These are phyloP conservation scores for Aspergillus jensenii DNA, from an alignment of 2,329 filamentous ascomycete species.

Conservation along the genomic window DNA sequence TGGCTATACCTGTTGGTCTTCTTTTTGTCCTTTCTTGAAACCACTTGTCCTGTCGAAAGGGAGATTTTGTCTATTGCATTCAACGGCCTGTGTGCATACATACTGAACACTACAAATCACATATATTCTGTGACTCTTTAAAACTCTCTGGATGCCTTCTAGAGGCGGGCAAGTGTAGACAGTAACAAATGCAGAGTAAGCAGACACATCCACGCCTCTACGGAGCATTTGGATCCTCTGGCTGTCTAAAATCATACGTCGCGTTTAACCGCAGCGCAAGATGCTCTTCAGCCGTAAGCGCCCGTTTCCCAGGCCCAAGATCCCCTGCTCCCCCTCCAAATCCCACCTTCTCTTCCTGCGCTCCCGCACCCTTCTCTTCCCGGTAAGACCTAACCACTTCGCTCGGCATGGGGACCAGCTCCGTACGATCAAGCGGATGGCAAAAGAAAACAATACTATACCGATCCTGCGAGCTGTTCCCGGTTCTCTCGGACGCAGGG, in stretches of 20 bases:
- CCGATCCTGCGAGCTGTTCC: conserved; percentile 47
- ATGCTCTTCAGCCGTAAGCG: conserved; percentile 60
- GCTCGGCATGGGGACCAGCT: conserved; percentile 58
- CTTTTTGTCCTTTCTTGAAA: conserved; percentile 6
- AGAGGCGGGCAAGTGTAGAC: background rate
- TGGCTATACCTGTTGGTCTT: conserved; percentile 14
- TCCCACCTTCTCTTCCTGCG: conserved; percentile 39
- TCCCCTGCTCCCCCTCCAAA: conserved; percentile 41
- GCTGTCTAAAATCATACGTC: conserved; percentile 52
- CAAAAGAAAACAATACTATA: conserved; percentile 65
- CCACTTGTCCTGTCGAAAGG: conserved; percentile 17
- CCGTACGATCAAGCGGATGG: conserved; percentile 57
- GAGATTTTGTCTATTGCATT: conserved; percentile 18
- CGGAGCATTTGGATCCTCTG: conserved; percentile 5
- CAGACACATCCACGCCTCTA: background rate
- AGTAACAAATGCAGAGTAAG: background rate
- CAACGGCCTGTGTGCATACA: conserved; percentile 17
- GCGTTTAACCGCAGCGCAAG: conserved; percentile 57
- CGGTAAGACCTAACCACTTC: conserved; percentile 45
- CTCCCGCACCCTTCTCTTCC: conserved; percentile 24
- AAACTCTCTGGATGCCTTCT: background rate
- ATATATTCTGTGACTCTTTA: conserved; percentile 9
- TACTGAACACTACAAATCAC: conserved; percentile 9
- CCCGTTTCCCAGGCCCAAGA: conserved; percentile 31
- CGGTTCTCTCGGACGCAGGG: conserved; percentile 41